Conservation (phyloP, 2,329 filamentous ascomycete species). For the Fusarium papillatum region DNA sequence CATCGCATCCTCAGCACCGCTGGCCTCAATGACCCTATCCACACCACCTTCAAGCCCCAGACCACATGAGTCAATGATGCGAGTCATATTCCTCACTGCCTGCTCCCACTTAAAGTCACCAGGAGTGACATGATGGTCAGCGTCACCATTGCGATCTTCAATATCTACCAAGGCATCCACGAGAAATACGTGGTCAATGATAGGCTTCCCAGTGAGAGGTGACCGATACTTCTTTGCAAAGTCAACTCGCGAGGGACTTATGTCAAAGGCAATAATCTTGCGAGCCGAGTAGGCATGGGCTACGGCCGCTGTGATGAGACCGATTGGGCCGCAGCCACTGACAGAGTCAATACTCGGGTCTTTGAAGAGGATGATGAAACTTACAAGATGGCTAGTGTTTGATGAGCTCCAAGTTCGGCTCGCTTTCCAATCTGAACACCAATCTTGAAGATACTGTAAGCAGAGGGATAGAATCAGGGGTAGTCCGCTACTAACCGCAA, state of each 20-base stretch:
- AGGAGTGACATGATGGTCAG: neutral
- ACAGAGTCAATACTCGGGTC: neutral
- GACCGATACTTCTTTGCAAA: neutral
- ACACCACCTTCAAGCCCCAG: neutral
- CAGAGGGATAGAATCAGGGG: neutral
- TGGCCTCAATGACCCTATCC: neutral
- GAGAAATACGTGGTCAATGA: neutral
- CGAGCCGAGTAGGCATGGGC: neutral
- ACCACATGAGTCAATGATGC: neutral
- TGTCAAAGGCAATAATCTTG: neutral
- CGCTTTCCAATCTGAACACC: neutral
- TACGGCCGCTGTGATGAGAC: neutral
- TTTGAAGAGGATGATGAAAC: neutral
- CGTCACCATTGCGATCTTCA: neutral
- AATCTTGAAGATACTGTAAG: neutral
- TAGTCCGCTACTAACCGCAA: neutral
- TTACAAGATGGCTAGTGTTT: neutral
- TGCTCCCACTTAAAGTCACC: neutral
- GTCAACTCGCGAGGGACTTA: neutral
- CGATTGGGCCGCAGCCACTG: neutral
- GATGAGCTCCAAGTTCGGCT: neutral
- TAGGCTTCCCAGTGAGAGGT: neutral
- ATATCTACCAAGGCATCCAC: neutral
- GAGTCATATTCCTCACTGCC: neutral
- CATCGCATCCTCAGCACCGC: neutral